Evolutionary conservation across 1,139 yeast species (phyloP).

Genomic region (Hemisphaericaspora xylanilytica): DNA sequence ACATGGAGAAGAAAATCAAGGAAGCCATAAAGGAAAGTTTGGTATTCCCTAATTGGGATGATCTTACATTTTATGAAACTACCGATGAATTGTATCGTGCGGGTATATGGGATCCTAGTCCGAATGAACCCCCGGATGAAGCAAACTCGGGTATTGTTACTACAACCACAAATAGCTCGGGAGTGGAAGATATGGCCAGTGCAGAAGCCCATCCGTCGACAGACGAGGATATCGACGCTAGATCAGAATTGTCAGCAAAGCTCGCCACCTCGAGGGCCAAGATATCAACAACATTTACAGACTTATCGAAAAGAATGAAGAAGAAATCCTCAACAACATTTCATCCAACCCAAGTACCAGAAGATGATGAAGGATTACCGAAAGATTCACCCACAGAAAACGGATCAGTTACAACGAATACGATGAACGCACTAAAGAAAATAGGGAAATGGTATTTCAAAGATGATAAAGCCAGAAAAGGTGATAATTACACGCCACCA

Average conservation of each 20-base stretch:
- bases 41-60: slow-evolving; percentile 89
- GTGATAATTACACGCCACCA: slow-evolving; percentile 47
- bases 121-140: slow-evolving; percentile 10
- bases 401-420: slow-evolving; percentile 17
- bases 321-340: slow-evolving; percentile 24
- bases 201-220: slow-evolving; percentile 6
- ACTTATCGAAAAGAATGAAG: slow-evolving; percentile 34
- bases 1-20: slow-evolving; percentile 73
- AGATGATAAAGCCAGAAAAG: slow-evolving; percentile 28
- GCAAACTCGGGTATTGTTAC: slow-evolving; percentile 1
- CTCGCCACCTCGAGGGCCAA: slow-evolving; percentile 8
- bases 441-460: slow-evolving; percentile 70
- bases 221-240: slow-evolving; percentile 10
- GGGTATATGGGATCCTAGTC: slow-evolving; percentile 77
- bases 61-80: slow-evolving; percentile 68
- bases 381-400: slow-evolving; percentile 1
- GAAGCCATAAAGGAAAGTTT: slow-evolving; percentile 78
- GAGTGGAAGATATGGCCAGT: slow-evolving; percentile 5
- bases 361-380: not conserved
- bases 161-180: slow-evolving; percentile 5
- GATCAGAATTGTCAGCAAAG: slow-evolving; percentile 9
- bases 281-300: slow-evolving; percentile 30
- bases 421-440: slow-evolving; percentile 47
- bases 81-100: slow-evolving; percentile 73
- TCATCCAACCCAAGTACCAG: not conserved